Base-by-base conservation (phyloP, 371 early-diverging fungal species). In the Neoconidiobolus thromboides region DNA sequence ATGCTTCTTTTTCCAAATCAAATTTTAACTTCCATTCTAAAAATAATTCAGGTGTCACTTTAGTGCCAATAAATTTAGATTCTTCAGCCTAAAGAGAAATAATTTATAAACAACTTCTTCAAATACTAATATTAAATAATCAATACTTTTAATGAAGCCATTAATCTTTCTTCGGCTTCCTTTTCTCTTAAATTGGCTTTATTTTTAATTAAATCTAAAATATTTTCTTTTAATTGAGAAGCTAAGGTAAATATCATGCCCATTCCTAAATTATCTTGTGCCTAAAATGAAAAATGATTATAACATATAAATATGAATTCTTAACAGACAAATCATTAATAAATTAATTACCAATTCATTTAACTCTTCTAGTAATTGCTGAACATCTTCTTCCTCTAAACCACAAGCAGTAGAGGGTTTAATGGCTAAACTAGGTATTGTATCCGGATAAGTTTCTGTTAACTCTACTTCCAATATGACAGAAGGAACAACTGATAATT, bases 241-340 rank as follows among this genome's bases (percentile, higher is more conserved):
- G 82, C 86, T 76, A 96, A 76, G 6, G 85, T 77, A 65, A 93
- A 96, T 38, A 91, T 79, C 89, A 91, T 88, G 40, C 80, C 90
- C 91, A 93, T 92, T 15, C 96, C 96, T 55, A 87, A 63, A 57
- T 80, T 80, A 55, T 87, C 85, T 58, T 85, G 83, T 0, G 76
- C 85, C 79, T 69, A 64, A 43, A 53, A 6, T 51, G 47, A 36
- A 55, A 40, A 39, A 47, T 43, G 6, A 2, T 48, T 51, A n/a
- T 36, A 37, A 60, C 26, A 44, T 43, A 61, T 47, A 9, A 51
- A 9, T 37, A 46, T 51, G n/a, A 42, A 37, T 9, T 26, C 26
- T 26, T 26, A 26, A 26, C 26, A 26, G 26, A 26, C 26, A 26
- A 26, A 26, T 26, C 26, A 26, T 26, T 26, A 26, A 26, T 47